Evolutionary conservation across 1,284 basidiomycete species (phyloP).

Genomic region (Pseudozyma tsukubaensis): DNA sequence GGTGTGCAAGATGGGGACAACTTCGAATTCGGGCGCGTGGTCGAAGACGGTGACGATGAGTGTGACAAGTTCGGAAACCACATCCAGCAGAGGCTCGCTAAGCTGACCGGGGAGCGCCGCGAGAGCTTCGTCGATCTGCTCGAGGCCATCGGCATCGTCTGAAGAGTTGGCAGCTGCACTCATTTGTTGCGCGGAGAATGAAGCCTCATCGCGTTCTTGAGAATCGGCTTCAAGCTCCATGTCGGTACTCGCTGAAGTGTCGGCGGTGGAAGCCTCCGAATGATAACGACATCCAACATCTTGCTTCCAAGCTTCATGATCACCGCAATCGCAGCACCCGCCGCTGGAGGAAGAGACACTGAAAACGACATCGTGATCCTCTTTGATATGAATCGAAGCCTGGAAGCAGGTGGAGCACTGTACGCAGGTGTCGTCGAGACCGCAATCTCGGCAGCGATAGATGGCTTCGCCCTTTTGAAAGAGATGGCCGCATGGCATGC

Average conservation of each 20-base stretch:
- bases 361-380: slow-evolving; percentile 66
- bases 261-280: slow-evolving; percentile 19
- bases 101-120: slow-evolving; percentile 71
- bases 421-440: slow-evolving; percentile 67
- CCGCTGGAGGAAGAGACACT: slow-evolving; percentile 61
- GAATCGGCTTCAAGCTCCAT: slow-evolving; percentile 41
- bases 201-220: slow-evolving; percentile 7
- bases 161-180: neutral
- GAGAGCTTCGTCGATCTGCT: slow-evolving; percentile 32
- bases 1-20: slow-evolving; percentile 72
- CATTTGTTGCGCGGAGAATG: neutral
- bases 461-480: slow-evolving; percentile 69
- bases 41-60: slow-evolving; percentile 87
- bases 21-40: slow-evolving; percentile 82
- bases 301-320: slow-evolving; percentile 66
- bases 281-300: slow-evolving; percentile 65
- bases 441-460: slow-evolving; percentile 68
- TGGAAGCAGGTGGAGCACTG: slow-evolving; percentile 67
- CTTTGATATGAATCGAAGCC: slow-evolving; percentile 57
- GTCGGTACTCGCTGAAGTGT: slow-evolving; percentile 10
- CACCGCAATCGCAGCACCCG: slow-evolving; percentile 68
- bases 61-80: slow-evolving; percentile 81
- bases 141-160: slow-evolving; percentile 30
- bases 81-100: slow-evolving; percentile 78
- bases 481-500: slow-evolving; percentile 68